These are phyloP conservation scores for Penicillium sclerotiorum DNA, from an alignment of 2,329 filamentous ascomycete genomes.

Conservation along the genomic window DNA sequence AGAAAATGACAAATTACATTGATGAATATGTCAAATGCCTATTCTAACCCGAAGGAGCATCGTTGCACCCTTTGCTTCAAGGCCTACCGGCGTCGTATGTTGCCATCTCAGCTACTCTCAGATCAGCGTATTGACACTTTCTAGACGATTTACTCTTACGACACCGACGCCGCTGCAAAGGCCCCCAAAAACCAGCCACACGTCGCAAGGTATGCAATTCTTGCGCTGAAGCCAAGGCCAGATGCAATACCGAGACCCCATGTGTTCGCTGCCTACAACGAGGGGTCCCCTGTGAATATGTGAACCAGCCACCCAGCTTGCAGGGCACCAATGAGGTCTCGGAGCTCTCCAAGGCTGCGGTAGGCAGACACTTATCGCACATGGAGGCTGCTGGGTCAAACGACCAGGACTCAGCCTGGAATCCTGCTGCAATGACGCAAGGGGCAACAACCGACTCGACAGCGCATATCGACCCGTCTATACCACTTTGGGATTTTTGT, in stretches of 20 bases:
- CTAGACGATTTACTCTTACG: too few relatives aligned
- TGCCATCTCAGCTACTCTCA: too few relatives aligned
- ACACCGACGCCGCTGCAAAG: neutral
- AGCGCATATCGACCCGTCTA: too few relatives aligned
- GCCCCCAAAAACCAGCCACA: neutral
- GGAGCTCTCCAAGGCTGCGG: neutral
- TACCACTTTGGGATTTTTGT: too few relatives aligned
- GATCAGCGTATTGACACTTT: too few relatives aligned
- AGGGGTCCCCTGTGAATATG: constrained; percentile 15
- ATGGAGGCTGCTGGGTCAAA: neutral
- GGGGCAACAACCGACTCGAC: neutral
- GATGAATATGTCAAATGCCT: too few relatives aligned
- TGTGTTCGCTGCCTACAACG: constrained; percentile 20
- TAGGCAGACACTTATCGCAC: neutral
- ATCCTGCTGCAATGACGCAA: neutral
- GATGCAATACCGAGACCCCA: constrained; percentile 19
- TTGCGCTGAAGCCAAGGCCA: neutral
- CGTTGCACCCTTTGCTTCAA: too few relatives aligned
- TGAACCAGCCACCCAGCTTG: neutral
- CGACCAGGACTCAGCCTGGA: neutral
- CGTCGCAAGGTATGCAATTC: neutral
- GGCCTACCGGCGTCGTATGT: too few relatives aligned
- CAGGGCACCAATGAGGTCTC: neutral
- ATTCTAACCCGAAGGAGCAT: too few relatives aligned
- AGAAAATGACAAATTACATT: too few relatives aligned